Evolutionary conservation across 257 asterid genomes (phyloP).

Genomic region (Cinchona pubescens): DNA sequence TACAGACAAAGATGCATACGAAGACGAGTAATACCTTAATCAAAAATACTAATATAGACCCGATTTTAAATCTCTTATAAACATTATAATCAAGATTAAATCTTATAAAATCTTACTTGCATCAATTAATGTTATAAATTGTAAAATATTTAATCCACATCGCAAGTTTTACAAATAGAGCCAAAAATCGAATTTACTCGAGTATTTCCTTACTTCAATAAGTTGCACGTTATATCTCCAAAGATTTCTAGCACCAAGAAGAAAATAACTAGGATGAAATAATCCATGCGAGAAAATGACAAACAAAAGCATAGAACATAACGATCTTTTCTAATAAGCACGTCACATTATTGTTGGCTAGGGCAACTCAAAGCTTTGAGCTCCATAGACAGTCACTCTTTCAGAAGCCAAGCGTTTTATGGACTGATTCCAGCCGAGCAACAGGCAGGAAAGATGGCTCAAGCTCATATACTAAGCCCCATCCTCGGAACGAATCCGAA

Average conservation of each 20-base stretch:
- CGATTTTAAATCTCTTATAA: too few species aligned
- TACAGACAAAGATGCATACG: neutral
- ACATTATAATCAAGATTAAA: too few species aligned
- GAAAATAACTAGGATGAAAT: neutral
- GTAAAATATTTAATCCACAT: too few species aligned
- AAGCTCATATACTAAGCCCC: constrained; percentile 27
- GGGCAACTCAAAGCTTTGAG: neutral
- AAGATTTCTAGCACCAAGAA: neutral
- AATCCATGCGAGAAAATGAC: constrained; percentile 12
- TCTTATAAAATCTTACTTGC: too few species aligned
- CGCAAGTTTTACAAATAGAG: too few species aligned
- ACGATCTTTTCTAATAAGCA: constrained; percentile 8
- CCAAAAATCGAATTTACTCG: too few species aligned
- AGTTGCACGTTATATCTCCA: neutral
- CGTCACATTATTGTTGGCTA: neutral
- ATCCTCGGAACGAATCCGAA: constrained; percentile 28
- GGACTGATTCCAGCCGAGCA: neutral
- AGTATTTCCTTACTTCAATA: too few species aligned
- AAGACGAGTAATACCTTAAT: constrained; percentile 1
- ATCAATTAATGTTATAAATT: too few species aligned
- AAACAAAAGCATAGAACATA: constrained; percentile 12
- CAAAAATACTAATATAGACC: too few species aligned
- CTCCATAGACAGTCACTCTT: neutral
- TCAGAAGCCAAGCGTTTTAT: neutral
- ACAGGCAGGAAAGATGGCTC: constrained; percentile 5